A percentile compares a stretch with the other conserved stretches of the same genome.
Conservation (phyloP, 805 yeast genomes). For the Diddensiella santjacobensis region DNA sequence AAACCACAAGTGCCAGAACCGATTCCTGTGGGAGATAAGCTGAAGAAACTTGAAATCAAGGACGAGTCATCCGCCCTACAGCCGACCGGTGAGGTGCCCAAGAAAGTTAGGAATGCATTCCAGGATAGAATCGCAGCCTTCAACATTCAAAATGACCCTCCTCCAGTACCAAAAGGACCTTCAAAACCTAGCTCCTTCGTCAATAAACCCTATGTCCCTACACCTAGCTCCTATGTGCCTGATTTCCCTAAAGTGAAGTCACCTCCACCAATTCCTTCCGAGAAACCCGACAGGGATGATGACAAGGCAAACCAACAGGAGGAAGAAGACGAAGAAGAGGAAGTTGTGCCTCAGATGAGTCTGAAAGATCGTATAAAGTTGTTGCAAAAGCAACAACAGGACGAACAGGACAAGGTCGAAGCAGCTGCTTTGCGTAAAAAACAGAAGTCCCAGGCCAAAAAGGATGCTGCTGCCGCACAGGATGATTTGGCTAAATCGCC, state of each 20-base stretch:
- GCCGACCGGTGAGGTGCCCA: not conserved
- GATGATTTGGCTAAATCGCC: constrained; percentile 12
- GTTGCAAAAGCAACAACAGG: constrained; percentile 74
- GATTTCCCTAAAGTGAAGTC: constrained; percentile 26
- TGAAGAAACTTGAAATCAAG: not conserved
- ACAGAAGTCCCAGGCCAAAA: constrained; percentile 27
- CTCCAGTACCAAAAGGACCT: constrained; percentile 37
- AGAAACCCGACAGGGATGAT: constrained; percentile 15
- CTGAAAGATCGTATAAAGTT: constrained; percentile 82
- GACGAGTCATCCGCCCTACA: not conserved
- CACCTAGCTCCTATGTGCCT: constrained; percentile 58
- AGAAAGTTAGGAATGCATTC: constrained; percentile 31
- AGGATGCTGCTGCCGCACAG: constrained; percentile 28
- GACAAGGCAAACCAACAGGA: constrained; percentile 25
- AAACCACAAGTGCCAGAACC: constrained; percentile 2
- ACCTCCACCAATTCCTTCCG: constrained; percentile 9
- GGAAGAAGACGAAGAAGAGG: constrained; percentile 34
- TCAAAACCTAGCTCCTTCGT: constrained; percentile 45
- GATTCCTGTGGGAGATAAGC: constrained; percentile 1
- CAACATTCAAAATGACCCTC: constrained; percentile 40
- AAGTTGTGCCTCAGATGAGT: constrained; percentile 69
- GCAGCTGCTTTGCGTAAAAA: constrained; percentile 51
- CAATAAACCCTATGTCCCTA: constrained; percentile 55
- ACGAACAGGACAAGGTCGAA: constrained; percentile 66
- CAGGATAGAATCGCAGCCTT: constrained; percentile 50